These are phyloP conservation scores for Ormosia emarginata DNA, from an alignment of 306 rosid genomes.

Conservation along the genomic window DNA sequence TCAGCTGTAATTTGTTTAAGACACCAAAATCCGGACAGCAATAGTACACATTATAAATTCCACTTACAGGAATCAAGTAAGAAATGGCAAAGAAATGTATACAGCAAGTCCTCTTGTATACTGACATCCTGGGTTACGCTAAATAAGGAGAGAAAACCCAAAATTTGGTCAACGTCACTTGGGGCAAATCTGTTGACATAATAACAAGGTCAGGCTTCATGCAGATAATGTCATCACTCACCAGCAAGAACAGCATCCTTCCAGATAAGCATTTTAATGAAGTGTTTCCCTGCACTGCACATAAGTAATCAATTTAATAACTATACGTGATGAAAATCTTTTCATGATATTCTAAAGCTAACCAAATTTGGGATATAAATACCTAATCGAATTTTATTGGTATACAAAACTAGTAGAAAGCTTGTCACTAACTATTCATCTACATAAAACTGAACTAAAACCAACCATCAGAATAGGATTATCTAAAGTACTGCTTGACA, in stretches of 20 bases:
- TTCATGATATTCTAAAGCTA: neutral
- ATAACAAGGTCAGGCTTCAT: neutral
- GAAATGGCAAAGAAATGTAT: neutral
- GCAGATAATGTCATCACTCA: conserved; percentile 6
- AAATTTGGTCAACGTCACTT: neutral
- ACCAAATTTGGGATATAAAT: neutral
- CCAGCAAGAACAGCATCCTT: neutral
- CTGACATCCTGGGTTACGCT: conserved; percentile 1
- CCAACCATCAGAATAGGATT: neutral
- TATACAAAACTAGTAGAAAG: neutral
- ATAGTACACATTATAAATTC: neutral
- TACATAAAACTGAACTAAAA: neutral
- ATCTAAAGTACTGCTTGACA: conserved; percentile 4
- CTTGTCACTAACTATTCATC: conserved; percentile 1
- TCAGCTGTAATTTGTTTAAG: neutral
- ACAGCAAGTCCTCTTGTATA: neutral
- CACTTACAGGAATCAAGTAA: neutral
- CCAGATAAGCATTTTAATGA: neutral
- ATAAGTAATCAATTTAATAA: neutral
- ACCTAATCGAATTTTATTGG: neutral
- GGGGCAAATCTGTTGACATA: neutral
- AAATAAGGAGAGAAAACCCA: neutral
- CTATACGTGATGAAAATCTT: neutral
- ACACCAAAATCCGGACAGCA: neutral
- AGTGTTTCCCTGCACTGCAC: conserved; percentile 27